Conservation (phyloP, 176 grass and related monocot species). For the Pontederia crassipes region DNA sequence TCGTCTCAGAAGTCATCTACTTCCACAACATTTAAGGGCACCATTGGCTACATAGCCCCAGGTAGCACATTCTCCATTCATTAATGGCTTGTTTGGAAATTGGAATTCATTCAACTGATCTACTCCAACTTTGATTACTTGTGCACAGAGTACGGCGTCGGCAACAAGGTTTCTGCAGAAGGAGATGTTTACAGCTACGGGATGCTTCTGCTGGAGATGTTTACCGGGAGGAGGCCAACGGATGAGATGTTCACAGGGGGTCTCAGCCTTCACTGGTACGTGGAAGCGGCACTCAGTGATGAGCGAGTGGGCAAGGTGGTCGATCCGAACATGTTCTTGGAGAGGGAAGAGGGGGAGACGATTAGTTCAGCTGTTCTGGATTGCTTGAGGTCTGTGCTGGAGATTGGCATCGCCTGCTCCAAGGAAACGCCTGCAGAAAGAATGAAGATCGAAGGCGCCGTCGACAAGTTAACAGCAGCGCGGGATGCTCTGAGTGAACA, state of each 20-base stretch:
- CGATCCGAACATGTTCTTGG: no score
- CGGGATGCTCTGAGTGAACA: no score
- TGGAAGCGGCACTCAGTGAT: no score
- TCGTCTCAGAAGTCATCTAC: not conserved
- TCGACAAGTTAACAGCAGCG: no score
- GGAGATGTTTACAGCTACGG: slow-evolving; percentile 40
- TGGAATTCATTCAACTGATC: no score
- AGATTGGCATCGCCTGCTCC: no score
- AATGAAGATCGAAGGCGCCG: no score
- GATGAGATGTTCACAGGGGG: slow-evolving; percentile 23
- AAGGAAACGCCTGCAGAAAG: no score
- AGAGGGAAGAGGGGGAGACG: no score
- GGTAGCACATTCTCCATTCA: slow-evolving; percentile 20
- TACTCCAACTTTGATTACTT: not conserved
- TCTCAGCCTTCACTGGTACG: not conserved
- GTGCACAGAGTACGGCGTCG: slow-evolving; percentile 29
- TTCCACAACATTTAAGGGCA: slow-evolving; percentile 20
- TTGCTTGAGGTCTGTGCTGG: no score
- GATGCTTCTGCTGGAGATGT: slow-evolving; percentile 37
- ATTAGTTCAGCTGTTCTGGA: no score
- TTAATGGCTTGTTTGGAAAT: slow-evolving; percentile 3
- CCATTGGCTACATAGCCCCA: slow-evolving; percentile 45
- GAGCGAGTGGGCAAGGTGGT: no score
- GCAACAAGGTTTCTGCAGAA: slow-evolving; percentile 5
- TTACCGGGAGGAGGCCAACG: slow-evolving; percentile 29